Base-by-base conservation (phyloP, 2,329 filamentous ascomycete species). In the Lachnellula occidentalis region DNA sequence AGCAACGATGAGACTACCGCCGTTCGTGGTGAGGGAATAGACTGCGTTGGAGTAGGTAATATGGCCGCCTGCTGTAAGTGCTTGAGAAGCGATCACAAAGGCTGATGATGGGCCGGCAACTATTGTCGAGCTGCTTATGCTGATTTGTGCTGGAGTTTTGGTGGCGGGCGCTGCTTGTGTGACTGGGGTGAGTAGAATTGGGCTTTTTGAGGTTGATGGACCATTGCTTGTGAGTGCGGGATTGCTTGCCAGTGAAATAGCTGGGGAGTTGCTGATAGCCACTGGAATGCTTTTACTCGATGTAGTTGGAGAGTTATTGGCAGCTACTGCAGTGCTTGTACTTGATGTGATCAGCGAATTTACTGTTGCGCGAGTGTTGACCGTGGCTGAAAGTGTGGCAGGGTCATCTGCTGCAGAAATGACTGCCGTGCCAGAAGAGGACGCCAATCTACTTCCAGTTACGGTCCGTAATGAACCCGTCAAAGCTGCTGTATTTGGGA, bases 91-190 rank as follows among this genome's bases (percentile, higher is more conserved):
- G 14, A 50, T 14, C 9, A 50, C 34, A 17, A 50, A 61, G 36
- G 37, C 49, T 11, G 49, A 51, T 12, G 49, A 51, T 11, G 49
- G n/a, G 24, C 66, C 34, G 54, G 65, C 4, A 54, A 64, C n/a
- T 62, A 67, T 55, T 61, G 64, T 11, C 55, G 66, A 47, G 62
- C 66, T 54, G 60, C 48, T 34, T 15, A 50, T 19, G 21, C 21
- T 31, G 19, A 50, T 50, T 34, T 39, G 34, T 24, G 34, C 48
- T 12, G 48, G 15, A 27, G 21, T 3, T 2, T 27, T 11, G 17
- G 17, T 22, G 7, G 4, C 11, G 6, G 48, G 4, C 24, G 31
- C 12, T n/a, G 48, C 19, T 41, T 50, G 48, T 8, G 48, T 31
- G 17, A 39, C 24, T 15, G 48, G 48, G 27, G 48, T 50, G 11